Conservation (phyloP, 129 eudicot species). For the Erigeron canadensis region DNA sequence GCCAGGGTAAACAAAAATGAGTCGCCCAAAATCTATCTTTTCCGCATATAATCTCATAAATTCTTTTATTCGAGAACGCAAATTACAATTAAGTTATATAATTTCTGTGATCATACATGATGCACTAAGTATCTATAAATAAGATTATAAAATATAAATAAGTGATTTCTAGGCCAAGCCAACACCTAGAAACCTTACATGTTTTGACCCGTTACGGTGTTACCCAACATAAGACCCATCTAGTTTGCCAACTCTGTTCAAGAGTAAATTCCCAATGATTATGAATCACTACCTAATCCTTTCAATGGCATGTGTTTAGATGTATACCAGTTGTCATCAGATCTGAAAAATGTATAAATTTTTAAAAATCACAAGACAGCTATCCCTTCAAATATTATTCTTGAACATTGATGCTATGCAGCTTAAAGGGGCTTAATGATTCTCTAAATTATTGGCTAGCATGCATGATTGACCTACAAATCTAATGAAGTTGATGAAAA, state of each 20-base stretch:
- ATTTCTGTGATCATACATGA: neutral
- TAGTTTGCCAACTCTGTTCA: neutral
- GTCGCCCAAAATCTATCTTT: neutral
- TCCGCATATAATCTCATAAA: neutral
- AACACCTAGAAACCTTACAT: neutral
- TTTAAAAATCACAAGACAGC: conserved; percentile 12
- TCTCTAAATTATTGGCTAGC: conserved; percentile 25
- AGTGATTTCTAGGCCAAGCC: neutral
- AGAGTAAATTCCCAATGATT: conserved; percentile 2
- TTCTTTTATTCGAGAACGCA: neutral
- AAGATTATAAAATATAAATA: neutral
- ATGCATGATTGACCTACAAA: conserved; percentile 30
- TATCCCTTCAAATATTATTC: conserved; percentile 8
- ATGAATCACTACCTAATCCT: conserved; percentile 22
- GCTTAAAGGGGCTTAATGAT: conserved; percentile 14
- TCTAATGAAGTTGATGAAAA: conserved; percentile 22
- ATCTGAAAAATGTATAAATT: neutral
- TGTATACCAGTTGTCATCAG: conserved; percentile 27
- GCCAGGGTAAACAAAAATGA: neutral
- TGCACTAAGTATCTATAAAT: neutral
- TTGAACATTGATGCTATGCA: conserved; percentile 26
- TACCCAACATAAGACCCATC: neutral
- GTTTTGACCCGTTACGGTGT: conserved; percentile 3
- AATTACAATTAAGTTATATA: neutral
- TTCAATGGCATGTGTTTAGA: conserved; percentile 25